Conservation (phyloP, 2,329 filamentous ascomycete genomes). For the Aspergillus fructus region DNA sequence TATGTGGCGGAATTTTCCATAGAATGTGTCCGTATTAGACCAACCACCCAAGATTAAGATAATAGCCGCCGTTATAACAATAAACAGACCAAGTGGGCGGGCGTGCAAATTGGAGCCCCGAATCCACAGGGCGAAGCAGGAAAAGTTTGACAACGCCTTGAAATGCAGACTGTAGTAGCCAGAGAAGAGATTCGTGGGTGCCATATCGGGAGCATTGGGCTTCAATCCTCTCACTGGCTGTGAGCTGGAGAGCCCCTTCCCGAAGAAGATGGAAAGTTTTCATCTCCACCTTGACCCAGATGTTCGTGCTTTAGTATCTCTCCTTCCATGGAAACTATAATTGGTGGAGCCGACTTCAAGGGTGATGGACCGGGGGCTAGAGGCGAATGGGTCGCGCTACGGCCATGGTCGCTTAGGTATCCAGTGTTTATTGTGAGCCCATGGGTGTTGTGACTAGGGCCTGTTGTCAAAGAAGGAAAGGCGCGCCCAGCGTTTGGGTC, state of each 20-base stretch:
- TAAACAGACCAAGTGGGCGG: neutral
- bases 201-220: neutral
- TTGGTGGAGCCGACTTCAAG: slow-evolving; percentile 33
- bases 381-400: slow-evolving; percentile 15
- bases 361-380: slow-evolving; percentile 23
- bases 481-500: slow-evolving; percentile 26
- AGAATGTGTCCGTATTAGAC: neutral
- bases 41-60: neutral
- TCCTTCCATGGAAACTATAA: slow-evolving; percentile 28
- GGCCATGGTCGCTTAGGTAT: slow-evolving; percentile 31
- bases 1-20: neutral
- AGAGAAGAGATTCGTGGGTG: neutral
- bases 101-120: neutral
- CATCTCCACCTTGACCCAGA: slow-evolving; percentile 33
- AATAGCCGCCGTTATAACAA: neutral
- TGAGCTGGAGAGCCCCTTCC: slow-evolving; percentile 11
- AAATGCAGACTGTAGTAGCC: neutral
- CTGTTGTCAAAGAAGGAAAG: slow-evolving; percentile 34
- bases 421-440: slow-evolving; percentile 31
- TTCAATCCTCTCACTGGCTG: slow-evolving; percentile 10
- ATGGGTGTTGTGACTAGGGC: slow-evolving; percentile 26
- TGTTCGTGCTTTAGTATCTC: slow-evolving; percentile 23
- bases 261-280: slow-evolving; percentile 21
- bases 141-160: neutral
- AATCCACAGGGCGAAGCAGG: neutral